phyloP scores from a whole-genome alignment of 805 yeast species.

The Kluyveromyces lactis region DNA sequence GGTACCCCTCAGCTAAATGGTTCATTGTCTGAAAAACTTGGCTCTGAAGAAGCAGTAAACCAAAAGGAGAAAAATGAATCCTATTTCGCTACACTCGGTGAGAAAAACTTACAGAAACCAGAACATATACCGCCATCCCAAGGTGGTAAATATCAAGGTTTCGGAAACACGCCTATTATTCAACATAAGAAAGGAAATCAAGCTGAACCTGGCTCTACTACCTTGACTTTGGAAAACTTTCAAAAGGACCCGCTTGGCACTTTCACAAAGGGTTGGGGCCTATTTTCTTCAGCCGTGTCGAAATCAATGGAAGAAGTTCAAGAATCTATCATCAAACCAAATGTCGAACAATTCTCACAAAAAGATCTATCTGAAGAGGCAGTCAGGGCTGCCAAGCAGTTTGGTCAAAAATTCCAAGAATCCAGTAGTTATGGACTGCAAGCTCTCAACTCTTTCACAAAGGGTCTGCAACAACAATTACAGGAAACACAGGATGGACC shows the following conservation, averaged over 20 bases:
- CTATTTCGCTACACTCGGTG: slow-evolving; percentile 75
- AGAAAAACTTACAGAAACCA: slow-evolving; percentile 62
- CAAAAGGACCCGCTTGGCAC: slow-evolving; percentile 89
- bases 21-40: slow-evolving; percentile 25
- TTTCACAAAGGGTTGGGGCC: slow-evolving; percentile 86
- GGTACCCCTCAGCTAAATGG: slow-evolving; percentile 3
- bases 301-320: slow-evolving; percentile 80
- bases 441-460: slow-evolving; percentile 53
- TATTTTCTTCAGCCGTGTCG: slow-evolving; percentile 77
- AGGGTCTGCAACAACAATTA: slow-evolving; percentile 30
- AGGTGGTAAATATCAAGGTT: slow-evolving; percentile 89
- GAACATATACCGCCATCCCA: slow-evolving; percentile 81
- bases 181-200: slow-evolving; percentile 13
- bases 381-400: slow-evolving; percentile 88
- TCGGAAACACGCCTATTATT: slow-evolving; percentile 64
- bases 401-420: slow-evolving; percentile 89
- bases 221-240: slow-evolving; percentile 56
- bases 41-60: slow-evolving; percentile 23
- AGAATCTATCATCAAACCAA: slow-evolving; percentile 86
- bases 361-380: slow-evolving; percentile 79
- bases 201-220: slow-evolving; percentile 20
- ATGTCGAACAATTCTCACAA: slow-evolving; percentile 61
- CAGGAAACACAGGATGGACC: slow-evolving; percentile 31
- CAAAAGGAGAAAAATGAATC: slow-evolving; percentile 63
- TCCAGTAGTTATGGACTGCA: slow-evolving; percentile 72